A percentile compares a stretch with the other conserved stretches of the same genome.
These are phyloP conservation scores for Tricholoma flavovirens DNA, from an alignment of 768 basidiomycete genomes.

Conservation along the genomic window DNA sequence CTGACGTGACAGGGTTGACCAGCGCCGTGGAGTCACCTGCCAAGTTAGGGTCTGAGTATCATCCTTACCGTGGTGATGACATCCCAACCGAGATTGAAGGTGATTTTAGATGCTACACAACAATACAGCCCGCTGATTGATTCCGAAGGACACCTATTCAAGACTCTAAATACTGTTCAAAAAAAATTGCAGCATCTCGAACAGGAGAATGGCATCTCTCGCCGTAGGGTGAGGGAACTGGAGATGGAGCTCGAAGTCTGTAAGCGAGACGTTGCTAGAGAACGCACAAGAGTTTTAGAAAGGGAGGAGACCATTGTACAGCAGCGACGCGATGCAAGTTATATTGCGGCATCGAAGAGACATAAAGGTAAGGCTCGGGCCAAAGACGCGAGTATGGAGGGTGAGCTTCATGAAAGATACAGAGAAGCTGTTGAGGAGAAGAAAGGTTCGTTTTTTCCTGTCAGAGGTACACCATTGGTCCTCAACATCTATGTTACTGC, in stretches of 20 bases:
- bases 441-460: slow-evolving; percentile 53
- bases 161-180: slow-evolving; percentile 59
- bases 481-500: slow-evolving; percentile 19
- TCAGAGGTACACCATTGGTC: slow-evolving; percentile 1
- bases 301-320: slow-evolving; percentile 43
- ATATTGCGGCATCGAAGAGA: slow-evolving; percentile 20
- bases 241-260: slow-evolving; percentile 83
- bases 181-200: slow-evolving; percentile 68
- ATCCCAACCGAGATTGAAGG: slow-evolving; percentile 61
- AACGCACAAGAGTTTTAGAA: slow-evolving; percentile 60
- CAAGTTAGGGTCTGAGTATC: slow-evolving; percentile 47
- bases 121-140: background rate
- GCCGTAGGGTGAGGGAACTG: slow-evolving; percentile 78
- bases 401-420: slow-evolving; percentile 47
- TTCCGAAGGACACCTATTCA: slow-evolving; percentile 50
- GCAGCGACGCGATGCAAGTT: slow-evolving; percentile 23
- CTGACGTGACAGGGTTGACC: slow-evolving; percentile 82
- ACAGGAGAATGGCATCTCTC: slow-evolving; percentile 75
- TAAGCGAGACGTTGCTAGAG: slow-evolving; percentile 68
- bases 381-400: slow-evolving; percentile 25
- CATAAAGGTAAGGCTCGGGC: slow-evolving; percentile 36
- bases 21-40: slow-evolving; percentile 73
- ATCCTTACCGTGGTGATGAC: slow-evolving; percentile 39
- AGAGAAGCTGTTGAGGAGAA: slow-evolving; percentile 82
- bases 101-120: slow-evolving; percentile 18